Evolutionary conservation across 2,329 filamentous ascomycete species (phyloP).

Genomic region (Aspergillus sp.): DNA sequence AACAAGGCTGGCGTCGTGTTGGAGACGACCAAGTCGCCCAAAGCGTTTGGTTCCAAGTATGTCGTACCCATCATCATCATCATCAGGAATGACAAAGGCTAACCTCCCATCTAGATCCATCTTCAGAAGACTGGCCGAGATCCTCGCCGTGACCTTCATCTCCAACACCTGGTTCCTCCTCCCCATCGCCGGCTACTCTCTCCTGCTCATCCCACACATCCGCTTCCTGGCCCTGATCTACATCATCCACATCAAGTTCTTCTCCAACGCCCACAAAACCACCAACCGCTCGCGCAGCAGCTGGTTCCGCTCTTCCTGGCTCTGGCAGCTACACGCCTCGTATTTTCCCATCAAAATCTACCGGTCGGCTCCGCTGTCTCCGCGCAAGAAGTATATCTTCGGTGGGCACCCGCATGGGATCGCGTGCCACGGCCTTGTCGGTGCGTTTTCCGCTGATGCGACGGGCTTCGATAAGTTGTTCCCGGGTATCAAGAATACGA

Average conservation of each 20-base stretch:
- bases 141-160: slow-evolving; percentile 20
- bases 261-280: slow-evolving; percentile 71
- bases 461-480: slow-evolving; percentile 79
- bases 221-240: slow-evolving; percentile 75
- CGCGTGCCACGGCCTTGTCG: slow-evolving; percentile 82
- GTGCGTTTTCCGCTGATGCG: slow-evolving; percentile 79
- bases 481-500: slow-evolving; percentile 82
- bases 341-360: slow-evolving; percentile 84
- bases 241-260: slow-evolving; percentile 70
- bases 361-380: slow-evolving; percentile 74
- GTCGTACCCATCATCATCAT: not conserved
- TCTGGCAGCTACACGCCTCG: slow-evolving; percentile 80
- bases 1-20: slow-evolving; percentile 18
- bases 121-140: slow-evolving; percentile 14
- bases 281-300: slow-evolving; percentile 72
- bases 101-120: slow-evolving; percentile 16
- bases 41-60: slow-evolving; percentile 14
- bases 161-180: slow-evolving; percentile 35
- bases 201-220: slow-evolving; percentile 77
- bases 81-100: too few relatives aligned
- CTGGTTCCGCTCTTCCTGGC: slow-evolving; percentile 66
- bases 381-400: slow-evolving; percentile 82
- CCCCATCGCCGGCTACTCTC: slow-evolving; percentile 77
- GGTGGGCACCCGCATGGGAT: slow-evolving; percentile 91
- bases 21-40: slow-evolving; percentile 9